These are phyloP conservation scores for Cutaneotrichosporon dermatis DNA, from an alignment of 1,284 basidiomycete species.

Conservation along the genomic window DNA sequence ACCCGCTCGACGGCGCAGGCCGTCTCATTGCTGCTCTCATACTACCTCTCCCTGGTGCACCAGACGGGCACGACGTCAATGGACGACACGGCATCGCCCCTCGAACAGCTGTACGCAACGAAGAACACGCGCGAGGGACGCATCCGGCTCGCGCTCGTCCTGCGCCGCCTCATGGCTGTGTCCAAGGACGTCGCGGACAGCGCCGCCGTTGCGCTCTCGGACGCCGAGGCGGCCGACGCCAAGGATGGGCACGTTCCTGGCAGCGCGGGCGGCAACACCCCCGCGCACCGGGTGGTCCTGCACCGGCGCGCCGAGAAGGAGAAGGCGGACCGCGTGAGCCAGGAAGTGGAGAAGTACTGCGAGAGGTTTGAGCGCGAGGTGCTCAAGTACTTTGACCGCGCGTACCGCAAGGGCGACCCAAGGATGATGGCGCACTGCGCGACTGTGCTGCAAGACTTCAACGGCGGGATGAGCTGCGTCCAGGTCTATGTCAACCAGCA, in stretches of 20 bases:
- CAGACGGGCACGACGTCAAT: constrained; percentile 61
- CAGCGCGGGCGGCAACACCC: background rate
- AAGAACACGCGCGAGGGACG: constrained; percentile 71
- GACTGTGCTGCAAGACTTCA: constrained; percentile 94
- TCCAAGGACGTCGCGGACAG: constrained; percentile 65
- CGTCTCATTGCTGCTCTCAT: constrained; percentile 89
- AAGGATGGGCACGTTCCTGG: constrained; percentile 17
- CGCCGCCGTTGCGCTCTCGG: constrained; percentile 54
- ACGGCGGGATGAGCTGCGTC: constrained; percentile 92
- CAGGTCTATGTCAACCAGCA: constrained; percentile 99
- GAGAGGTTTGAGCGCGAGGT: constrained; percentile 99
- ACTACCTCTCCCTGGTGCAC: constrained; percentile 87
- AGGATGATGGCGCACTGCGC: constrained; percentile 99
- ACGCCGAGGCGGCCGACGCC: constrained; percentile 52
- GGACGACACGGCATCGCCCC: constrained; percentile 46
- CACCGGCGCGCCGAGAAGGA: constrained; percentile 40
- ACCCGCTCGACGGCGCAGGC: constrained; percentile 90
- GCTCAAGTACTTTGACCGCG: constrained; percentile 89
- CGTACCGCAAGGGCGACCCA: constrained; percentile 93
- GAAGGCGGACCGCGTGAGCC: constrained; percentile 52
- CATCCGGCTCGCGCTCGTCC: constrained; percentile 79
- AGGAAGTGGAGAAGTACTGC: constrained; percentile 81
- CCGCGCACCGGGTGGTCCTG: constrained; percentile 7
- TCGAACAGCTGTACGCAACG: constrained; percentile 50
- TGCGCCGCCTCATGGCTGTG: constrained; percentile 81